Percentiles rank a stretch among this genome's conserved stretches.
Evolutionary conservation across 345 rosid genomes (phyloP).

Genomic region (Euphorbia pulcherrima): DNA sequence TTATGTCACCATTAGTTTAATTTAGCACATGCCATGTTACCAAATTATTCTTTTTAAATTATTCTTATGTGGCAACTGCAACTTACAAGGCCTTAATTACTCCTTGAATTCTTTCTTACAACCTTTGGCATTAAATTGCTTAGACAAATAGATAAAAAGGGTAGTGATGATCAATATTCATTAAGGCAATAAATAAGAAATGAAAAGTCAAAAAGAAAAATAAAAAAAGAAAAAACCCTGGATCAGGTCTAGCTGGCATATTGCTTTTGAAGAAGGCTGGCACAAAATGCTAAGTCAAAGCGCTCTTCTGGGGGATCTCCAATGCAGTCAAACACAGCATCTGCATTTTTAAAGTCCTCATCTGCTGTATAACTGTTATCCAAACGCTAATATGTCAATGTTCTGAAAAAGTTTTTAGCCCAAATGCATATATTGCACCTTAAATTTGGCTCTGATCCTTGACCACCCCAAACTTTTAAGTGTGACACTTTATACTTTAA

Average conservation of each 20-base stretch:
- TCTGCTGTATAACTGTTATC: constrained; percentile 74
- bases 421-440: too few species aligned
- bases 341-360: constrained; percentile 83
- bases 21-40: too few species aligned
- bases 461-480: too few species aligned
- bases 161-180: not conserved
- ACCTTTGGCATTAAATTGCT: not conserved
- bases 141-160: not conserved
- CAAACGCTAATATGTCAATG: not conserved
- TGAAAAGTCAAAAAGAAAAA: not conserved
- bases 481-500: too few species aligned
- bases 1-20: too few species aligned
- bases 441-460: too few species aligned
- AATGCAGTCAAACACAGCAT: constrained; percentile 82
- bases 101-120: not conserved
- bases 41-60: too few species aligned
- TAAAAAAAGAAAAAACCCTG: not conserved
- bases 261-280: constrained; percentile 76
- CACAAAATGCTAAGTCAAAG: constrained; percentile 76
- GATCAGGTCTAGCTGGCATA: constrained; percentile 41
- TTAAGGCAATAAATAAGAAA: not conserved
- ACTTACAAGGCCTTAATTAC: not conserved
- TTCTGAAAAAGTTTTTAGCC: too few species aligned
- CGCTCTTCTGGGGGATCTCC: constrained; percentile 94
- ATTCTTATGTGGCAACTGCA: too few species aligned